Base-by-base conservation (phyloP, 805 yeast species). In the Pichia thaimueangensis region DNA sequence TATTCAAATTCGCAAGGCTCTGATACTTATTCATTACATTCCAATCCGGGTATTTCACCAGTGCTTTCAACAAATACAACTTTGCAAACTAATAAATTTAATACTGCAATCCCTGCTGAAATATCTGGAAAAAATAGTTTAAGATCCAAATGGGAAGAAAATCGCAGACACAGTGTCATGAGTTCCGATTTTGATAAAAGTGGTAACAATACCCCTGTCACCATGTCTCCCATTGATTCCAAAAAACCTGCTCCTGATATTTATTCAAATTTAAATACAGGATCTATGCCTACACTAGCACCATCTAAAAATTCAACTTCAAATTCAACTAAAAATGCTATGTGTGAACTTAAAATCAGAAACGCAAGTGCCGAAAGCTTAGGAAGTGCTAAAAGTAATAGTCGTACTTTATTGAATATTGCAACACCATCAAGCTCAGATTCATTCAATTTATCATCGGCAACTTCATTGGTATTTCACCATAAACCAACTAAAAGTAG, bases 1-100 rank as follows among this genome's bases (percentile, higher is more conserved):
- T 30, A 37, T 23, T 42, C 45, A 16, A 24, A 21, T 16, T 41
- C 40, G 2, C 39, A 34, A 25, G 29, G 42, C 8, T 43, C 46
- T 8, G 46, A 43, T 30, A 29, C 28, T 21, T 25, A 20, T 25
- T 23, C 21, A 3, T 25, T 20, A 5, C 20, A 20, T 19, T 16
- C 30, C 8, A 15, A n/a, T 10, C 45, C 35, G 17, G 35, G 35
- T 3, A 21, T 38, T 10, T 43, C 46, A 3, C 46, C 46, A 9
- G 11, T 23, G 10, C n/a, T 30, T 11, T 19, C 27, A 8, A 21
- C 38, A 9, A 8, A 15, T 12, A 9, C 35, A 28, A 22, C 15
- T 9, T 9, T 6, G 1, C 39, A 36, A 6, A 5, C 32, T 5
- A 16, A 7, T 7, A 32, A 36, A 17, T 15, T 16, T 21, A 27